These are phyloP conservation scores for Xylariaceae sp. DNA, from an alignment of 2,329 filamentous ascomycete genomes.

Conservation along the genomic window DNA sequence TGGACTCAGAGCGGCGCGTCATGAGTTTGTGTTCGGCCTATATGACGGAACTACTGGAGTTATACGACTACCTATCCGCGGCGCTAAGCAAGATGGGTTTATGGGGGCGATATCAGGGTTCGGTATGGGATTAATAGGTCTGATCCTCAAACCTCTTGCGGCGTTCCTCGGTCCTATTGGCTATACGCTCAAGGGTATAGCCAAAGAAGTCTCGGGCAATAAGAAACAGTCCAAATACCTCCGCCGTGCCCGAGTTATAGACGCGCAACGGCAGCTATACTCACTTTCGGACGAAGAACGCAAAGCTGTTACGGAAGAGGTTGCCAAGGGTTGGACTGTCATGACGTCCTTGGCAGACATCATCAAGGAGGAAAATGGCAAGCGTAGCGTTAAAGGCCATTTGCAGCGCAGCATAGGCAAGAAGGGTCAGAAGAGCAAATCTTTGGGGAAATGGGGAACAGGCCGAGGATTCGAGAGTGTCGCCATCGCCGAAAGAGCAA, in stretches of 20 bases:
- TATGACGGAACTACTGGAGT: slow-evolving; percentile 64
- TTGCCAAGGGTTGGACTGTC: slow-evolving; percentile 37
- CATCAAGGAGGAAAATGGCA: slow-evolving; percentile 31
- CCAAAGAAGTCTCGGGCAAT: slow-evolving; percentile 53
- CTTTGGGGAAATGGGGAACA: slow-evolving; percentile 34
- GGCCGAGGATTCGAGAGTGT: slow-evolving; percentile 47
- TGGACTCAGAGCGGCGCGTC: slow-evolving; percentile 55
- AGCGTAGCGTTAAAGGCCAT: slow-evolving; percentile 5
- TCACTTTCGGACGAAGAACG: slow-evolving; percentile 30
- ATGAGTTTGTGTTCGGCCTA: slow-evolving; percentile 59
- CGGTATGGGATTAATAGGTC: slow-evolving; percentile 59
- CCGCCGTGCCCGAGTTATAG: slow-evolving; percentile 53
- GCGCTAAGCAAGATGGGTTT: slow-evolving; percentile 50
- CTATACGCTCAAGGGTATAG: slow-evolving; percentile 60
- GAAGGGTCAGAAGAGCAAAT: slow-evolving; percentile 30
- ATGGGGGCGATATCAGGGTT: slow-evolving; percentile 49
- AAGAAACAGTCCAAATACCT: slow-evolving; percentile 50
- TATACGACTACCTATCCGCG: slow-evolving; percentile 53
- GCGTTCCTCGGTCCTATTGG: slow-evolving; percentile 57
- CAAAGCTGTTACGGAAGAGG: slow-evolving; percentile 24
- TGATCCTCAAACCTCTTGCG: slow-evolving; percentile 61
- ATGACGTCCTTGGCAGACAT: slow-evolving; percentile 36
- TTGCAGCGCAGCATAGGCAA: slow-evolving; percentile 16
- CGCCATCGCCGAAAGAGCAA: slow-evolving; percentile 39
- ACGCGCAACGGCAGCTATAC: slow-evolving; percentile 47